phyloP scores from a whole-genome alignment of 108 stramenopile species.

The Epithemia pelagica region DNA sequence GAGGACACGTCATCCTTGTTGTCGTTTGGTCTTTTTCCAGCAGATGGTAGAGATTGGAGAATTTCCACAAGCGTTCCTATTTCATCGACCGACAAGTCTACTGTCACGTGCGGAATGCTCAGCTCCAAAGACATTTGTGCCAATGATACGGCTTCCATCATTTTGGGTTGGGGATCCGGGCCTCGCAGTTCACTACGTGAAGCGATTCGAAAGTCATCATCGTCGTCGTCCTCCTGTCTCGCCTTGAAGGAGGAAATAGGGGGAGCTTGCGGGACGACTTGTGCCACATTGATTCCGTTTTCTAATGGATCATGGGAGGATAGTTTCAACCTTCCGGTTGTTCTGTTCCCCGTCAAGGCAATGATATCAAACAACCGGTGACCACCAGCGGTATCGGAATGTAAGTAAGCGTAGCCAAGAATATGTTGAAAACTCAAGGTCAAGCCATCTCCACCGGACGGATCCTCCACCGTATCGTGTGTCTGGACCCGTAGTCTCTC shows the following conservation, averaged over 20 bases:
- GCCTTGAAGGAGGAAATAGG: constrained; percentile 69
- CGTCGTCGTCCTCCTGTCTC: constrained; percentile 66
- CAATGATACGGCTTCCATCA: constrained; percentile 48
- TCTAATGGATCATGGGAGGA: too few relatives aligned
- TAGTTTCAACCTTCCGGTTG: constrained; percentile 7
- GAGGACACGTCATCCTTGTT: not conserved
- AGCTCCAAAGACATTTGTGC: constrained; percentile 30
- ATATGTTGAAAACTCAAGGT: not conserved
- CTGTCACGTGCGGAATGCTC: constrained; percentile 41
- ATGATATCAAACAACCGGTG: constrained; percentile 3
- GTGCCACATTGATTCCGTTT: too few relatives aligned
- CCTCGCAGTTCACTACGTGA: constrained; percentile 30
- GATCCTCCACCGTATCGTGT: not conserved
- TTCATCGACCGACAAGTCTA: constrained; percentile 52
- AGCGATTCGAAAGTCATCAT: constrained; percentile 22
- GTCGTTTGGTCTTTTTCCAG: not conserved
- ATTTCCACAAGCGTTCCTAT: constrained; percentile 19
- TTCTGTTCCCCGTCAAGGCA: constrained; percentile 20
- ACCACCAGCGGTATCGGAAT: not conserved
- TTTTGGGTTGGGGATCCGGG: constrained; percentile 51
- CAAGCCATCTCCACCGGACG: too few relatives aligned
- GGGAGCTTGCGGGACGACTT: constrained; percentile 57
- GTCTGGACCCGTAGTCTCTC: not conserved
- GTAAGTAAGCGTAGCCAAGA: not conserved
- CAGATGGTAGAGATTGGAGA: not conserved